These are phyloP conservation scores for Forsythia viridissima DNA, from an alignment of 257 asterid genomes.

Conservation along the genomic window DNA sequence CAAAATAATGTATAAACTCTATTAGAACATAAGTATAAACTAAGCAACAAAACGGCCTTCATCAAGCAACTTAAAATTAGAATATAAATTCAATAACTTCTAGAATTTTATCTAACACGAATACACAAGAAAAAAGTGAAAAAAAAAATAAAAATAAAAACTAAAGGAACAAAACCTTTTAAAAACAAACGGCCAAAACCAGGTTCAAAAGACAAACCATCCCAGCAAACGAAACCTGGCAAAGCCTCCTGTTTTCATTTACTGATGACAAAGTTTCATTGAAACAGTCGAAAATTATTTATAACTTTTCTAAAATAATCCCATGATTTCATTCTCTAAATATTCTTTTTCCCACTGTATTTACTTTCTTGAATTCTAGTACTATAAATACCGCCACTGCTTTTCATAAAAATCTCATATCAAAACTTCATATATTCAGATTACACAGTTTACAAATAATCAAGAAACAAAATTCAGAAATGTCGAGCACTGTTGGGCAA, in stretches of 20 bases:
- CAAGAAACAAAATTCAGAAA: neutral
- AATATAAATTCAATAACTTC: too few relatives aligned
- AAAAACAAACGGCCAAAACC: constrained; percentile 1
- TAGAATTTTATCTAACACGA: too few relatives aligned
- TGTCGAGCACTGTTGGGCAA: constrained; percentile 42
- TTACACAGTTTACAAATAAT: neutral
- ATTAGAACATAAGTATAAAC: too few relatives aligned
- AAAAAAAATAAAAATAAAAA: too few relatives aligned
- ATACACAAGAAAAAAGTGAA: too few relatives aligned
- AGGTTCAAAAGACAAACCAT: neutral
- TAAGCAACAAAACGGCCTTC: too few relatives aligned
- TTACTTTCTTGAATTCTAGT: neutral
- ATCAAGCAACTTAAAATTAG: too few relatives aligned
- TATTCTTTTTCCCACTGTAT: too few relatives aligned
- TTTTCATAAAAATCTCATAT: neutral
- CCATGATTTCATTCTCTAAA: neutral
- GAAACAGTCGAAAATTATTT: neutral
- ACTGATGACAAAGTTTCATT: neutral
- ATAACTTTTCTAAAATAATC: neutral
- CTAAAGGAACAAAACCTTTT: neutral
- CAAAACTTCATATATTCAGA: neutral
- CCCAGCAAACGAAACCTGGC: neutral
- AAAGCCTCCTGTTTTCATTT: neutral
- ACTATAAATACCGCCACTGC: neutral
- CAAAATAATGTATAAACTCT: too few relatives aligned